phyloP scores from a whole-genome alignment of 192 early-diverging fungal genomes.

The Linnemannia hyalina region DNA sequence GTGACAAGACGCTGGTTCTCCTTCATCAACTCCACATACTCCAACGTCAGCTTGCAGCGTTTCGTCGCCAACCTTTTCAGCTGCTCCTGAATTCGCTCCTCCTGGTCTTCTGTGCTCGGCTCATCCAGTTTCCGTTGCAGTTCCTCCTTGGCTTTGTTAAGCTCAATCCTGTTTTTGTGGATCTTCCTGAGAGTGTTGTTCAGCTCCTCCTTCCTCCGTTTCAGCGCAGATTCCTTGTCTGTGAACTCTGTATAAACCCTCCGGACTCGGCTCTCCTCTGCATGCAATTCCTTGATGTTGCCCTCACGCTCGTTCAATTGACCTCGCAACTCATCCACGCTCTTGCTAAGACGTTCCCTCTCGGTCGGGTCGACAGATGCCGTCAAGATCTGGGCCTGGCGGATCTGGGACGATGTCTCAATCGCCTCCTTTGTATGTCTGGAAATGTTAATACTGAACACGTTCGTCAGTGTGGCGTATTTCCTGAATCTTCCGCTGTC shows the following conservation, averaged over 20 bases:
- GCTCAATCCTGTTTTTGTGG: slow-evolving; percentile 36
- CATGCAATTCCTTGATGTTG: slow-evolving; percentile 50
- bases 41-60: slow-evolving; percentile 26
- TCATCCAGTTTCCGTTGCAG: slow-evolving; percentile 20
- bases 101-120: slow-evolving; percentile 45
- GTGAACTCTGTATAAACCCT: slow-evolving; percentile 24
- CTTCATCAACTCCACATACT: slow-evolving; percentile 29
- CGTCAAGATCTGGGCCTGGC: slow-evolving; percentile 24
- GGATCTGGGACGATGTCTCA: slow-evolving; percentile 25
- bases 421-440: slow-evolving; percentile 31
- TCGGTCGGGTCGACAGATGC: slow-evolving; percentile 53
- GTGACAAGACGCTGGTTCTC: slow-evolving; percentile 39
- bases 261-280: slow-evolving; percentile 54
- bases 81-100: slow-evolving; percentile 11
- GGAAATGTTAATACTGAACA: slow-evolving; percentile 25
- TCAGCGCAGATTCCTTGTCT: slow-evolving; percentile 51
- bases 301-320: slow-evolving; percentile 41
- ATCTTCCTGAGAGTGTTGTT: slow-evolving; percentile 11
- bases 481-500: slow-evolving; percentile 33
- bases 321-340: slow-evolving; percentile 31
- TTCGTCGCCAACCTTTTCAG: slow-evolving; percentile 11
- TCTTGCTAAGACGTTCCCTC: slow-evolving; percentile 50
- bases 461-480: slow-evolving; percentile 24
- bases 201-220: slow-evolving; percentile 10
- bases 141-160: slow-evolving; percentile 26